Base-by-base conservation (phyloP, 495 filamentous ascomycete species). In the Parathielavia appendiculata region DNA sequence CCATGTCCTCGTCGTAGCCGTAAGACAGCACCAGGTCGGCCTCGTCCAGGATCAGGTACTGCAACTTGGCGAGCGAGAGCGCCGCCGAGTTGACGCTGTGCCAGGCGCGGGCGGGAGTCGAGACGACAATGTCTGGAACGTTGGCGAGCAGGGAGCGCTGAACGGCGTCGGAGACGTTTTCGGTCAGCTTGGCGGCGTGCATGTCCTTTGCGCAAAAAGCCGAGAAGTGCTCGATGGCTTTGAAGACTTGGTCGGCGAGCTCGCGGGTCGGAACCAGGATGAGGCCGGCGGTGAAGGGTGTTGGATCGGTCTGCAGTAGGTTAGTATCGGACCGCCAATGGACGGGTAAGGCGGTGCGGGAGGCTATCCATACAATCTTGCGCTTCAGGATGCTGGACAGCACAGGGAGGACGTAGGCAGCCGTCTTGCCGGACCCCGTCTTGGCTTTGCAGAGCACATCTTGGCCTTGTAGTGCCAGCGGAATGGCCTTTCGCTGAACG, bases 181-280 rank as follows among this genome's bases (percentile, higher is more conserved):
- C 88, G 16, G 92, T 90, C 48, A 97, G 75, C 67, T 96, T 97
- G 65, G 92, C 81, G 19, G 81, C 80, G 45, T 86, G 84, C 46
- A 97, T 76, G 66, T 88, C 85, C 68, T 93, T 91, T 35, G 83
- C 84, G 70, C 95, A 97, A 72, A 89, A 96, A 5, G 81, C 75
- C 22, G 89, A 81, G 60, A 96, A 86, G 23, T 81, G 75, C 54
- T 86, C 79, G 54, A 92, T 73, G 12, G 83, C 81, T 69, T 87
- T 88, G 56, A 84, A 81, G 48, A 97, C 89, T 73, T 98, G 93
- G 43, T 89, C 85, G 43, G 92, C 93, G 36, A 98, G 85, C 68
- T 98, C 93, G 71, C 89, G 85, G 4, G 93, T 97, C 5, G 93
- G 93, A 17, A 97, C 92, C 16, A 98, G 86, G 61, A 98, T 86